Percentiles rank a stretch among this genome's conserved stretches.
phyloP scores from a whole-genome alignment of 257 asterid species.

The Przewalskia tangutica region DNA sequence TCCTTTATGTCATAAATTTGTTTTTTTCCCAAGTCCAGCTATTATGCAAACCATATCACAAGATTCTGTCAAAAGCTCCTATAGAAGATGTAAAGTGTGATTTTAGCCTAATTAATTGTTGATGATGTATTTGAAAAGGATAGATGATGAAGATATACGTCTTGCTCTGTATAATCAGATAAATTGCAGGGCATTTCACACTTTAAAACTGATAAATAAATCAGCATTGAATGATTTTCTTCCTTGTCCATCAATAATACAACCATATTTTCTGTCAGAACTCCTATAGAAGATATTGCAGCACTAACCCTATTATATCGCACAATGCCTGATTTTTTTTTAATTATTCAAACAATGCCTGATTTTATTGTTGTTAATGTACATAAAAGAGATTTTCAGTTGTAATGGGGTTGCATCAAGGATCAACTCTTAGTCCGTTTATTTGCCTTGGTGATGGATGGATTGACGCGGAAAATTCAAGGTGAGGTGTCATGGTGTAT shows the following conservation, averaged over 20 bases:
- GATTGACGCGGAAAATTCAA: no score
- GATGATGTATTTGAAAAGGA: not conserved
- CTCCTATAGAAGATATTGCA: not conserved
- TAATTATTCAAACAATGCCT: not conserved
- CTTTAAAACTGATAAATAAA: not conserved
- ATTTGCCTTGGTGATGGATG: no score
- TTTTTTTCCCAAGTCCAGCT: not conserved
- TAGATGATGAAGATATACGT: not conserved
- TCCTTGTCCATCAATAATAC: not conserved
- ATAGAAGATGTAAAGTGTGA: not conserved
- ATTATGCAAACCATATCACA: not conserved
- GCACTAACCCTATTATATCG: not conserved
- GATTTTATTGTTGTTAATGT: no score
- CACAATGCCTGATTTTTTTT: not conserved
- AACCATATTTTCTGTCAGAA: not conserved
- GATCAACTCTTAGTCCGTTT: no score
- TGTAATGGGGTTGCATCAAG: no score
- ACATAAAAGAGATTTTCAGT: not conserved
- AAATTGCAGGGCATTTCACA: not conserved
- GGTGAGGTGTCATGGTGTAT: no score
- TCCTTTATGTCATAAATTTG: not conserved
- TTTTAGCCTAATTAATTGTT: not conserved
- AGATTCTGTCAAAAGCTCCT: not conserved
- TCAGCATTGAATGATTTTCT: not conserved
- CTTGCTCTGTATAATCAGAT: not conserved